phyloP scores from a whole-genome alignment of 768 basidiomycete genomes.

The Amanita phalloides region DNA sequence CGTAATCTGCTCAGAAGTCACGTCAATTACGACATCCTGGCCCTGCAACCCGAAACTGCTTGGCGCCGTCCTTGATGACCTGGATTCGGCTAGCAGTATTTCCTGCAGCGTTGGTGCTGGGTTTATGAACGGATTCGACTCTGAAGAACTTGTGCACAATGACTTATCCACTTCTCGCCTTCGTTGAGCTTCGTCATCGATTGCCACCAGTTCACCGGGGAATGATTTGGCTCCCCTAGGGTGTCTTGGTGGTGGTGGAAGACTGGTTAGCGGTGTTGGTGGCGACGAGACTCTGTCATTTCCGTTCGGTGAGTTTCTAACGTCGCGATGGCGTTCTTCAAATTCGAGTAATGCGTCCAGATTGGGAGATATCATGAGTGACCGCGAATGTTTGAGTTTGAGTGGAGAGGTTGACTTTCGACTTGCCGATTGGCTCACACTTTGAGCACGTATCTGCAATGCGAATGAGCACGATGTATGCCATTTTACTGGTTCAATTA shows the following conservation, averaged over 20 bases:
- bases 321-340: slow-evolving; percentile 35
- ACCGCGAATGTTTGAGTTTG: slow-evolving; percentile 9
- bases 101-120: slow-evolving; percentile 26
- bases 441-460: not conserved
- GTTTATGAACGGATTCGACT: slow-evolving; percentile 35
- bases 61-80: not conserved
- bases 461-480: not conserved
- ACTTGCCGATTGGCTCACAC: not conserved
- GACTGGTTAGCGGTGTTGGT: slow-evolving; percentile 27
- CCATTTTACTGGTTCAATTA: not conserved
- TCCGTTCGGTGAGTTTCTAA: slow-evolving; percentile 3
- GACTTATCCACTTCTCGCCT: not conserved
- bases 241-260: slow-evolving; percentile 41
- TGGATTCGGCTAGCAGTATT: slow-evolving; percentile 9
- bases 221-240: slow-evolving; percentile 13
- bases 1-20: not conserved
- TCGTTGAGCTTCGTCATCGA: not conserved
- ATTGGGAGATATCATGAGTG: slow-evolving; percentile 45
- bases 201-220: not conserved
- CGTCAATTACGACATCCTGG: not conserved
- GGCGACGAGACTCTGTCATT: not conserved
- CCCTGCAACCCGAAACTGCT: not conserved
- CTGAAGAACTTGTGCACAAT: slow-evolving; percentile 5
- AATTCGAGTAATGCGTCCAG: slow-evolving; percentile 50
- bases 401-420: not conserved